Base-by-base conservation (phyloP, 2,329 filamentous ascomycete species). In the Ceratocystiopsis brevicomis region DNA sequence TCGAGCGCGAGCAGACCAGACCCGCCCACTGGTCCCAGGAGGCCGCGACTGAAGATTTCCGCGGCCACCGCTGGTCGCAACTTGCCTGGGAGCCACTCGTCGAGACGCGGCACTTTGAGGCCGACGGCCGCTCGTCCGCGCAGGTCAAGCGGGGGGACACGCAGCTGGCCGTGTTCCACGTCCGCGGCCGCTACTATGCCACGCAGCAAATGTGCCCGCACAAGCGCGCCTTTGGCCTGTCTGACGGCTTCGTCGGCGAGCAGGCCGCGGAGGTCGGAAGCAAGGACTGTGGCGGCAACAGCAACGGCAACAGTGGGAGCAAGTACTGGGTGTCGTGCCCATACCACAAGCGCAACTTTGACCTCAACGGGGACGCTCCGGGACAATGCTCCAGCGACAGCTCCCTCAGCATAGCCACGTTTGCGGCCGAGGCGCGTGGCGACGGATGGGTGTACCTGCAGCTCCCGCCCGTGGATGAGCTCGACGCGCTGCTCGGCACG, bases 161-260 rank as follows among this genome's bases (percentile, higher is more conserved):
- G 0, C 86, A 94, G 59, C 70, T 94, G 2, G 85, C 86, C 9
- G 65, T 94, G 43, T 94, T 87, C 73, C 81, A 85, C 53, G 71
- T 93, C 48, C 73, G 74, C 43, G 85, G 84, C 17, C 72, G 71
- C 43, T 92, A 78, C 66, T 88, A 88, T 59, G 81, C 82, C 46
- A 81, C 81, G 14, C 86, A 94, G 62, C 84, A 94, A 57, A 94
- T 94, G 86, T 94, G 86, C 57, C 86, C 86, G 11, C 85, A 93
- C 63, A 90, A 88, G 61, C 78, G 85, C 12, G 78, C 85, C 1
- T 94, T 94, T 54, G 79, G 87, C n/a, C 73, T 94, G 21, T 81
- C 80, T 0, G 87, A 94, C 56, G 84, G 85, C 1, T 64, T 94
- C 10, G 71, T 94, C 39, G 86, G 87, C 37, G 78, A 84, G 37